These are phyloP conservation scores for Ophiostoma himal-ulmi DNA, from an alignment of 2,329 filamentous ascomycete genomes.

Conservation along the genomic window DNA sequence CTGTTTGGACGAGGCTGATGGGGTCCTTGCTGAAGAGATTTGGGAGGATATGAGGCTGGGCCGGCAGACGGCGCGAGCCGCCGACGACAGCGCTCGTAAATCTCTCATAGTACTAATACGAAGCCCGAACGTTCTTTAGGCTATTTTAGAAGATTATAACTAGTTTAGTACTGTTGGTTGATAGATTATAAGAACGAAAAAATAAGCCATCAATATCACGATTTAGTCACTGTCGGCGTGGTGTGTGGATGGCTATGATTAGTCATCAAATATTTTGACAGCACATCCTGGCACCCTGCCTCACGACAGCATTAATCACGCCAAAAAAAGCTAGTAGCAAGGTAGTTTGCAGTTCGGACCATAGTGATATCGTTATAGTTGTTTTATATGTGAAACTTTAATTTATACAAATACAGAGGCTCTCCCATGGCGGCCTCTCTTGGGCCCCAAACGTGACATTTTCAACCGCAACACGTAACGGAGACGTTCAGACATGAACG, in stretches of 20 bases:
- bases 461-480: background rate
- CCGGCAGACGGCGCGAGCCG: background rate
- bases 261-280: background rate
- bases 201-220: background rate
- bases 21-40: background rate
- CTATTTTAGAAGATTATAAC: background rate
- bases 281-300: background rate
- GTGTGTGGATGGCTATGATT: background rate
- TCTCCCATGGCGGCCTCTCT: background rate
- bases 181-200: background rate
- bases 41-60: background rate
- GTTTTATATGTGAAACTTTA: slow-evolving; percentile 1
- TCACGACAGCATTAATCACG: background rate
- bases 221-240: background rate
- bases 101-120: background rate
- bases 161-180: background rate
- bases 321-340: background rate
- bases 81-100: background rate
- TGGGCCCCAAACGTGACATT: background rate
- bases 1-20: background rate
- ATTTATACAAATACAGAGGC: slow-evolving; percentile 18
- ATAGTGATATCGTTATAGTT: background rate
- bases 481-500: background rate
- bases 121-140: background rate
- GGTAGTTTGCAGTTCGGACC: background rate